A percentile compares a stretch with the other conserved stretches of the same genome.
Conservation (phyloP, 2,329 filamentous ascomycete genomes). For the Alternaria panax region DNA sequence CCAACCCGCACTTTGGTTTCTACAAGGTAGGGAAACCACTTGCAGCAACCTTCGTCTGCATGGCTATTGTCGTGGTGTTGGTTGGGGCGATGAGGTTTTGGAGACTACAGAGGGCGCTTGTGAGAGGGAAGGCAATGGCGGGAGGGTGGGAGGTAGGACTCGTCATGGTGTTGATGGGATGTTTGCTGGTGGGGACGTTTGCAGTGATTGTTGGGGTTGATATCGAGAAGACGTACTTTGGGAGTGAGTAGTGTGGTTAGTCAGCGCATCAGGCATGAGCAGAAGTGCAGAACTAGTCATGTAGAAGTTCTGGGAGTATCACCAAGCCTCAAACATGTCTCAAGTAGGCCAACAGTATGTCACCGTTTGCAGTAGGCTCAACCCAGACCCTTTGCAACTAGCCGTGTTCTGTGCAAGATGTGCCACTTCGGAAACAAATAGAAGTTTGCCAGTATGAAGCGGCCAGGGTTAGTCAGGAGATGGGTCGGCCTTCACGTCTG, state of each 20-base stretch:
- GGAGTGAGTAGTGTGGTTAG: background rate
- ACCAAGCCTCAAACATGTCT: background rate
- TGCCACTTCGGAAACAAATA: background rate
- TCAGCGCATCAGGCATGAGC: background rate
- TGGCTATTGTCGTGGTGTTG: constrained; percentile 58
- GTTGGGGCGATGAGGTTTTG: constrained; percentile 68
- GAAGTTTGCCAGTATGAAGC: background rate
- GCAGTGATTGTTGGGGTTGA: constrained; percentile 26
- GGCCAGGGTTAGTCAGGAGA: background rate
- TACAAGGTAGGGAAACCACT: constrained; percentile 68
- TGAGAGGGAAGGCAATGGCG: constrained; percentile 63
- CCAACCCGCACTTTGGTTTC: constrained; percentile 63
- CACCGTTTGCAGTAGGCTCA: background rate
- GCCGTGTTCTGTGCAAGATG: background rate
- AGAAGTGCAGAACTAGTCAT: background rate
- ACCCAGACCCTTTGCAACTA: background rate
- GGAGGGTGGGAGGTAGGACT: constrained; percentile 66
- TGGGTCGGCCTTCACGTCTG: background rate
- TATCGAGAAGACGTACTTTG: constrained; percentile 24
- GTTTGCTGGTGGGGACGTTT: constrained; percentile 36
- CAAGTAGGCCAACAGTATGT: background rate
- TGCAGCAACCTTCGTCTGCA: constrained; percentile 56
- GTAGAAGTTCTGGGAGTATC: background rate
- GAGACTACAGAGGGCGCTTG: constrained; percentile 66
- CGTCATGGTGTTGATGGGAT: constrained; percentile 55